Conservation (phyloP, 1,139 yeast genomes). For the Pichia sp. region DNA sequence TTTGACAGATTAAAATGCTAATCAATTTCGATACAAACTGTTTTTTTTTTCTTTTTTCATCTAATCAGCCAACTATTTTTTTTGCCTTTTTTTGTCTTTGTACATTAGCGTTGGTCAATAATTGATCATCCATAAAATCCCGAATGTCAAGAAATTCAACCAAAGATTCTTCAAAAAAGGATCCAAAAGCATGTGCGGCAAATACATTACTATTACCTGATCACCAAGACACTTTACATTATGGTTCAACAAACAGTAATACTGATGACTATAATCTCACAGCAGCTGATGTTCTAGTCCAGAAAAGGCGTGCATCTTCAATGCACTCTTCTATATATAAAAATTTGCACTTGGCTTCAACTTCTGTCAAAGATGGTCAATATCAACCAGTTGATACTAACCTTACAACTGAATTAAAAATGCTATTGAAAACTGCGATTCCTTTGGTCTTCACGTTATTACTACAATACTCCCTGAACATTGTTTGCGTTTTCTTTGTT, state of each 20-base stretch:
- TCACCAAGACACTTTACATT: neutral
- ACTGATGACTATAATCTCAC: neutral
- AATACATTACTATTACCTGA: neutral
- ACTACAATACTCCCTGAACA: slow-evolving; percentile 74
- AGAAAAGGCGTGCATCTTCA: slow-evolving; percentile 24
- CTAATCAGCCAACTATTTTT: too few relatives aligned
- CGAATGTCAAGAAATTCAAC: neutral
- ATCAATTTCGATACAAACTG: too few relatives aligned
- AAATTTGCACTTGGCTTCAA: slow-evolving; percentile 16
- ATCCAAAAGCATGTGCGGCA: neutral
- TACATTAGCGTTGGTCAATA: too few relatives aligned
- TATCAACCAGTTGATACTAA: slow-evolving; percentile 43
- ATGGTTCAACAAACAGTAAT: neutral
- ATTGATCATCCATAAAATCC: too few relatives aligned
- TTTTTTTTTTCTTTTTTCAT: too few relatives aligned
- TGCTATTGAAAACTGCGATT: slow-evolving; percentile 41
- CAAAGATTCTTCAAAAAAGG: neutral
- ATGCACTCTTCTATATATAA: slow-evolving; percentile 15
- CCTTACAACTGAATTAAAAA: slow-evolving; percentile 36
- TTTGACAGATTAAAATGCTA: too few relatives aligned
- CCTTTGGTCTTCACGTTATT: slow-evolving; percentile 71
- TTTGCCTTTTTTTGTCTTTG: too few relatives aligned
- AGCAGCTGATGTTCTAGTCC: slow-evolving; percentile 21
- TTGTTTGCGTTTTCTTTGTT: slow-evolving; percentile 77
- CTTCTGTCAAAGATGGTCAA: slow-evolving; percentile 19